Base-by-base conservation (phyloP, 768 basidiomycete genomes). In the Clathrus columnatus region DNA sequence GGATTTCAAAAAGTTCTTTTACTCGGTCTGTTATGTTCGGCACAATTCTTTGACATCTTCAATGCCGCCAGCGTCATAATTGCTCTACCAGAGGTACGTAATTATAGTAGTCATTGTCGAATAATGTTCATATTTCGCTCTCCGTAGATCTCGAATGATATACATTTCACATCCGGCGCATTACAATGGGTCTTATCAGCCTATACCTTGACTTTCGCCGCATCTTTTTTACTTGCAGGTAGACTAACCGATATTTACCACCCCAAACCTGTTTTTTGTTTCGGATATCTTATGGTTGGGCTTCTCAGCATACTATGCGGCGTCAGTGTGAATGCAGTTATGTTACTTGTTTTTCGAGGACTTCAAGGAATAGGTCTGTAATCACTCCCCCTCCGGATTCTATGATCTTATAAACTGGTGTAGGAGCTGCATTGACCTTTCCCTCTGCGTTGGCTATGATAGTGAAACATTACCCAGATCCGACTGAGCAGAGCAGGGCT, bases 391-490 rank as follows among this genome's bases (percentile, higher is more conserved):
- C n/a, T n/a, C n/a, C n/a, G n/a, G n/a, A n/a, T n/a, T n/a, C n/a
- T n/a, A n/a, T 8, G n/a, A 2, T 36, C 36, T 36, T 36, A 36
- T 36, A 7, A 8, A 8, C 48, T 14, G 28, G 43, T 17, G 59
- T 68, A 69, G 75, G 69, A 14, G 78, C 75, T n/a, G 69, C 77
- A 1, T 64, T 79, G 67, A 75, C 75, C 11, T 71, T 79, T 30
- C 79, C 79, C 2, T 75, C 77, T 4, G 73, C 78, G 6, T 64
- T 75, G 18, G 66, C 72, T 44, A 67, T 82, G 24, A 69, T 80
- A 21, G 76, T 80, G 6, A 69, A 72, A 41, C 65, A 76, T 60
- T 81, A 74, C 63, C 74, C 78, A 0, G 71, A 77, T 11, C 74
- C 73, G 4, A 60, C 57, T 5, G 68, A 72, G 45, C 79, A 81